Conservation (phyloP, 2,329 filamentous ascomycete species). For the Scortechinia acanthostroma region DNA sequence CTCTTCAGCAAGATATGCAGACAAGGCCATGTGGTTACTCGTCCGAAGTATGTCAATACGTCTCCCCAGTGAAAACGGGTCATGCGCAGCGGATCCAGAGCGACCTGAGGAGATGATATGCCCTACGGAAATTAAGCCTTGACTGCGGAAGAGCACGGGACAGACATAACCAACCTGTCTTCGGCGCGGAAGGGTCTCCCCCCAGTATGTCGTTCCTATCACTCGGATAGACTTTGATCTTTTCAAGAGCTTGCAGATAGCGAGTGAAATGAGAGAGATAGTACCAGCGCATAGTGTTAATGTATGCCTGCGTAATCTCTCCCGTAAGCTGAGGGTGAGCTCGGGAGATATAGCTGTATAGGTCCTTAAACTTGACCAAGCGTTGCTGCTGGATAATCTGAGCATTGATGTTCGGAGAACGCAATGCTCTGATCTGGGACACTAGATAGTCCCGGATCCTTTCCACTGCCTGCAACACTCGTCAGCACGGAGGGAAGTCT, state of each 20-base stretch:
- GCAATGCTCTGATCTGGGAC: constrained; percentile 83
- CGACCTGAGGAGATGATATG: background rate
- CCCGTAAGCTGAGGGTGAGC: constrained; percentile 78
- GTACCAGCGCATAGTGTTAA: constrained; percentile 99
- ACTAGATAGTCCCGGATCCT: constrained; percentile 92
- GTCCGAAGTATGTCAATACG: constrained; percentile 76
- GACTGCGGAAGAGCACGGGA: constrained; percentile 22
- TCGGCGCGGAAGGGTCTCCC: constrained; percentile 53
- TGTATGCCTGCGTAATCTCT: constrained; percentile 86
- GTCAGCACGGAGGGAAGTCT: background rate
- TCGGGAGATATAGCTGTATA: constrained; percentile 77
- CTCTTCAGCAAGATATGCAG: constrained; percentile 86
- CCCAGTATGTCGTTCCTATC: constrained; percentile 81
- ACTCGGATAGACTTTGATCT: constrained; percentile 73
- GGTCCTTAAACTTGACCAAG: constrained; percentile 79
- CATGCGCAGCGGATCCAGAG: constrained; percentile 47
- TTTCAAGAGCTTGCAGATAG: constrained; percentile 77
- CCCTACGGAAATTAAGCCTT: constrained; percentile 19
- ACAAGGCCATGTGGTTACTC: constrained; percentile 67
- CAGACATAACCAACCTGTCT: constrained; percentile 14
- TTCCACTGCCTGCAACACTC: constrained; percentile 66
- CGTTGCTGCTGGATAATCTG: constrained; percentile 93
- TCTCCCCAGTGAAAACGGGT: constrained; percentile 82
- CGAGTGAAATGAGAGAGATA: constrained; percentile 85
- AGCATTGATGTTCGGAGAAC: constrained; percentile 92